Base-by-base conservation (phyloP, 169 alveolate genomes). In the Cryptosporidium sp. region DNA sequence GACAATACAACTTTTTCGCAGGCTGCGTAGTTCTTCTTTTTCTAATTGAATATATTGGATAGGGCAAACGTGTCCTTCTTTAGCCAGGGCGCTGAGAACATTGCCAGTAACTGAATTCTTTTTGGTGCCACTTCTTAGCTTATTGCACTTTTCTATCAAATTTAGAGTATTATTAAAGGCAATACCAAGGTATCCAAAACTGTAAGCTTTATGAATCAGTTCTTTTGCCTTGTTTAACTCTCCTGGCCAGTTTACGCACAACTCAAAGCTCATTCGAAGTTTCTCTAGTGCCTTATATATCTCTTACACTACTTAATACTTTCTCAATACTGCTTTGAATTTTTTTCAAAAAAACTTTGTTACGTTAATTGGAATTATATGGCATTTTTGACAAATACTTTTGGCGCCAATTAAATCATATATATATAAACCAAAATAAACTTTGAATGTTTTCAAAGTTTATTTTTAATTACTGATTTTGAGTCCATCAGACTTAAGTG, bases 181-280 rank as follows among this genome's bases (percentile, higher is more conserved):
- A n/a, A 80, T 80, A 7, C 89, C 89, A 29, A 39, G 29, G 23
- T 80, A 80, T 23, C 89, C 89, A 14, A 80, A 50, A 31, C 59
- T n/a, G 33, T 80, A 80, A 45, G 89, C 73, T 35, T 29, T 80
- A 21, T 59, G 51, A 16, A 80, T 65, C 39, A 80, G 35, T 37
- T 65, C 75, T 9, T 41, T 80, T 6, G 69, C 73, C 16, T 35
- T 31, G 7, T 39, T 55, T 31, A 62, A 29, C 29, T 65, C 51
- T 4, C 51, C 75, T 62, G 89, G 75, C 89, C 89, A 80, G n/a
- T 45, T 62, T 62, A 80, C 89, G 26, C 89, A 80, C 23, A 80
- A n/a, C 35, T 80, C 89, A 62, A 80, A 62, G 21, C 75, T 62
- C 89, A 80, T 80, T 43, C 2, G 23, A 73, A 33, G 65, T 69